Percentiles rank a stretch among this genome's conserved stretches.
Evolutionary conservation across 75 land plant genomes (phyloP).

Genomic region (Pinus albicaulis): DNA sequence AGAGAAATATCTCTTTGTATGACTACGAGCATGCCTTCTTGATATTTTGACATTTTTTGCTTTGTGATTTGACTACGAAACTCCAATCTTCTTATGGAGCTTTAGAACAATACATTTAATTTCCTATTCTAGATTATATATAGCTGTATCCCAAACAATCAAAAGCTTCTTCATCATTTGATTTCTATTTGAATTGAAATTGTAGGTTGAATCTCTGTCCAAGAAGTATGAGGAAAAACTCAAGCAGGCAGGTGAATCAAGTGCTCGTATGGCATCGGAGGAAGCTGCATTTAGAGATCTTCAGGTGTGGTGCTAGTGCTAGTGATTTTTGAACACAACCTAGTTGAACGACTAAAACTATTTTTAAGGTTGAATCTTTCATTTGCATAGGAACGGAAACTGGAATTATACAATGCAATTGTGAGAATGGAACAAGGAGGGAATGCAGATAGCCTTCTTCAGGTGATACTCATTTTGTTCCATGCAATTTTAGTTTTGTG

Average conservation of each 20-base stretch:
- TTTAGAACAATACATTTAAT: background rate
- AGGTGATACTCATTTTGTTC: conserved; percentile 39
- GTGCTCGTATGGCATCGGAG: conserved; percentile 72
- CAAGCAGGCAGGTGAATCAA: conserved; percentile 80
- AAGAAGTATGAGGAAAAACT: conserved; percentile 93
- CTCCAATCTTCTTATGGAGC: background rate
- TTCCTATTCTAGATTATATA: background rate
- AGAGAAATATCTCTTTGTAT: background rate
- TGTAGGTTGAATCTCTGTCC: conserved; percentile 72
- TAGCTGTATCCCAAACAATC: background rate
- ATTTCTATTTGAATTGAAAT: background rate
- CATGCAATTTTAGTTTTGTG: background rate
- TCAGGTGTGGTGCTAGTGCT: conserved; percentile 52
- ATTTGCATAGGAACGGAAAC: conserved; percentile 56
- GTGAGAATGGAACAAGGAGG: conserved; percentile 91
- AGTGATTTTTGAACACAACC: background rate
- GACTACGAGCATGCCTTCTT: background rate
- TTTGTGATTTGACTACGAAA: background rate
- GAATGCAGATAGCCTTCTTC: conserved; percentile 80
- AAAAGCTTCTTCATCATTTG: background rate
- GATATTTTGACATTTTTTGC: background rate
- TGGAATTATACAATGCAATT: conserved; percentile 77
- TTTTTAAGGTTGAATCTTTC: background rate
- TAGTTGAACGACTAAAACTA: background rate
- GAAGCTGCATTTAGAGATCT: conserved; percentile 81